Base-by-base conservation (phyloP, 768 basidiomycete species). In the Macrolepiota dolichaula region DNA sequence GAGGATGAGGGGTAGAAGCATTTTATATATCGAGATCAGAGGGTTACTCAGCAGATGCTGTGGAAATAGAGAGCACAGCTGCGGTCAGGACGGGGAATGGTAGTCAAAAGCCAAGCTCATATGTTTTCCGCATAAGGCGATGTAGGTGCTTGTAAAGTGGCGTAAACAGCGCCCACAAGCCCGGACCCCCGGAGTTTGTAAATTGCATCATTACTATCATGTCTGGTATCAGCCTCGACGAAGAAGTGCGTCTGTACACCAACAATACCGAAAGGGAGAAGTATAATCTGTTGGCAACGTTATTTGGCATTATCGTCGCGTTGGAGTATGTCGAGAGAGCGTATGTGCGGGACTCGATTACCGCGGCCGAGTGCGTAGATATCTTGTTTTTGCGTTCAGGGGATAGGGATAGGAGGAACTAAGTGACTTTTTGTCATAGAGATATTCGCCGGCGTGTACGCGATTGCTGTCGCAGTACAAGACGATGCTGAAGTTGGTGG, bases 401-500 rank as follows among this genome's bases (percentile, higher is more conserved):
- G 56, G 35, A 51, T 29, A 38, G 65, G 35, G 36, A 17, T 12
- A 44, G 29, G 29, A 44, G 15, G 25, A 57, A 59, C 71, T 73
- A 69, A 77, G 73, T 32, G 62, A 73, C 69, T 58, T 57, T 29
- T 58, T 32, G 29, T 55, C 61, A 65, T 67, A 83, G 84, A 97
- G 95, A 81, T 99, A 98, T 73, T 94, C 94, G 64, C 96, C 94
- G 59, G 95, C 94, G 63, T 99, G 96, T 72, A 95, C 93, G 13
- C 84, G 91, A 42, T 77, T 99, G n/a, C 76, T 98, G 13, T 92
- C 94, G 6, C 95, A 97, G 74, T 98, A 97, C 80, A 97, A 97
- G 84, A 96, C 94, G 0, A 93, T 97, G 87, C 77, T 95, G 63
- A 97, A 94, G 75, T 82, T 98, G n/a, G 89, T 98, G 11, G 88